Base-by-base conservation (phyloP, 1,284 basidiomycete genomes). In the Somion occarium region DNA sequence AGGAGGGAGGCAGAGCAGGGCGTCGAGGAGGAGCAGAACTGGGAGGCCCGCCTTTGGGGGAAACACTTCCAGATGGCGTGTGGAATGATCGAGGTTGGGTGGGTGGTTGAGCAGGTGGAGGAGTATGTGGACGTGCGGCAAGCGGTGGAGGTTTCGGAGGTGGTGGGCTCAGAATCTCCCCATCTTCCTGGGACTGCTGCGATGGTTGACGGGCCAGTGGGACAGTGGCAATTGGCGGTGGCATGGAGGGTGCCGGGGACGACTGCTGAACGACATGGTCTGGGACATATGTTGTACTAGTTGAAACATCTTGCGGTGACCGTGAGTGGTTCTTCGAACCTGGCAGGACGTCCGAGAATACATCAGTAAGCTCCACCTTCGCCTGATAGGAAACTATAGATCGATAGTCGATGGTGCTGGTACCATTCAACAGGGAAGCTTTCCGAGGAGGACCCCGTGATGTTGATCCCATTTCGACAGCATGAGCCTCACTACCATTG, bases 151-250 rank as follows among this genome's bases (percentile, higher is more conserved):
- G 51, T 50, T 71, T 70, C 2, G 65, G 60, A 3, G 70, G 64
- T 2, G 69, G 60, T 23, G 64, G 63, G 43, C 61, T 71, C 3
- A 70, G 61, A 18, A 82, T 80, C 61, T 83, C 81, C 3, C 80
- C 79, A 42, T 83, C 80, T 59, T 82, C 79, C 37, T 74, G 73
- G 1, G 73, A 71, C 3, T 60, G 61, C 34, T 64, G 62, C n/a
- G n/a, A n/a, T n/a, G n/a, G n/a, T n/a, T n/a, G n/a, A n/a, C n/a
- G n/a, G 50, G 61, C 63, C 11, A 56, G 48, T 27, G 51, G 48
- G 38, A 38, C 41, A 11, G 49, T 12, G n/a, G n/a, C n/a, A 24
- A 26, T 2, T 27, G 9, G 24, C n/a, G n/a, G n/a, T n/a, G n/a
- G n/a, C n/a, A n/a, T n/a, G n/a, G n/a, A n/a, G n/a, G n/a, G n/a